phyloP scores from a whole-genome alignment of 2,329 filamentous ascomycete species.

The Sclerotinia glacialis region DNA sequence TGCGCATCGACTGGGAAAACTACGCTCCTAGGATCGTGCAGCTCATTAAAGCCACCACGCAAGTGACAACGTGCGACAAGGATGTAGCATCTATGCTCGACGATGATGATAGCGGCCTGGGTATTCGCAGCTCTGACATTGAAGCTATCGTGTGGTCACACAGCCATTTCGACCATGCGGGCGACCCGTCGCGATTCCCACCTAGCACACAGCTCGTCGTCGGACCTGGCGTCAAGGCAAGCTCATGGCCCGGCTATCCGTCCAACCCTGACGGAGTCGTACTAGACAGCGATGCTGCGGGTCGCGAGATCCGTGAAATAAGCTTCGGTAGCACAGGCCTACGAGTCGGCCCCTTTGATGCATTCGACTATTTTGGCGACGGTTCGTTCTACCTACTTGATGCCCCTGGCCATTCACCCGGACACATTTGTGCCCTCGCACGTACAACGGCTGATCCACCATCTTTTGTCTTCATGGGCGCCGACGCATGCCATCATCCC shows the following conservation, averaged over 20 bases:
- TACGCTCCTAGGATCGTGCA: conserved; percentile 31
- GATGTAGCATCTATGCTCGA: conserved; percentile 40
- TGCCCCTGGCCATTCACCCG: conserved; percentile 43
- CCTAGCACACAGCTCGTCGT: conserved; percentile 48
- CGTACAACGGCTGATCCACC: conserved; percentile 39
- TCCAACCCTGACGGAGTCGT: conserved; percentile 40
- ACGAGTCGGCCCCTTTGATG: conserved; percentile 46
- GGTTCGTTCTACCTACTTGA: conserved; percentile 54
- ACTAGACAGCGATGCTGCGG: conserved; percentile 41
- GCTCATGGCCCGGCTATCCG: conserved; percentile 49
- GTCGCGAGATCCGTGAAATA: conserved; percentile 33
- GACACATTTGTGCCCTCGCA: conserved; percentile 45
- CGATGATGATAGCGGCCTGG: conserved; percentile 30
- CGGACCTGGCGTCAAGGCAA: conserved; percentile 50
- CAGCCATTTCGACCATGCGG: conserved; percentile 53
- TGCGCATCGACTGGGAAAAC: conserved; percentile 39
- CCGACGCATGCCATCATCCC: conserved; percentile 43
- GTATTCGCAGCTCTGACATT: conserved; percentile 38
- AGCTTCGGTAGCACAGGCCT: conserved; percentile 32
- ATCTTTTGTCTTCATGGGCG: conserved; percentile 46
- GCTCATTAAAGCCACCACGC: conserved; percentile 29
- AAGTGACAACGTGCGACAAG: conserved; percentile 25
- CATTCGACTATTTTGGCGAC: conserved; percentile 55
- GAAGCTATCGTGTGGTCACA: conserved; percentile 44
- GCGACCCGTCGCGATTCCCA: conserved; percentile 49